Conservation (phyloP, 2,329 filamentous ascomycete genomes). For the Ophiostoma tasmaniense region DNA sequence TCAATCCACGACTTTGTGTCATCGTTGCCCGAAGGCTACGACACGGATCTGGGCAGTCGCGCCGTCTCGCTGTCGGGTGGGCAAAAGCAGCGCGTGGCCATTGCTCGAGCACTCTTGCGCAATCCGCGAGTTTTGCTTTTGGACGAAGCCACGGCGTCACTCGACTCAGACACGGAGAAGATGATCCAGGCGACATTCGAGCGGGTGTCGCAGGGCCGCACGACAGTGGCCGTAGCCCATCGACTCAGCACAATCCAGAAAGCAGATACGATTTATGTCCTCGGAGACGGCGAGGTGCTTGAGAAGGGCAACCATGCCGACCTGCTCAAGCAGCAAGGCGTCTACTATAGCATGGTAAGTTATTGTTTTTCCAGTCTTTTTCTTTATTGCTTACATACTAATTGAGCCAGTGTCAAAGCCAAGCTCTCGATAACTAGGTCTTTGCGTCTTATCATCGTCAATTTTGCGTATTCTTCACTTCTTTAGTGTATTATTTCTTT, state of each 20-base stretch:
- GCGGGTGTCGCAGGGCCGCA: slow-evolving; percentile 39
- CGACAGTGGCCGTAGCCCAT: slow-evolving; percentile 70
- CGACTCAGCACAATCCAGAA: slow-evolving; percentile 36
- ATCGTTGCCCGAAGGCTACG: slow-evolving; percentile 27
- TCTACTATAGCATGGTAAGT: background rate
- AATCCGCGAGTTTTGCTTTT: slow-evolving; percentile 45
- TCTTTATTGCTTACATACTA: background rate
- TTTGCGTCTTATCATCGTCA: background rate
- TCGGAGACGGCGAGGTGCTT: slow-evolving; percentile 55
- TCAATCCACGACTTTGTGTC: slow-evolving; percentile 64
- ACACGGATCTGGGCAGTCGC: slow-evolving; percentile 57
- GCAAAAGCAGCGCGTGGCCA: slow-evolving; percentile 54
- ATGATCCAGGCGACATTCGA: slow-evolving; percentile 61
- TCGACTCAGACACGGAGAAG: slow-evolving; percentile 53
- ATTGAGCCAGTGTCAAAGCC: background rate
- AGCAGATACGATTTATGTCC: slow-evolving; percentile 55
- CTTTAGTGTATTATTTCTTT: background rate
- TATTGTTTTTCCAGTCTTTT: background rate
- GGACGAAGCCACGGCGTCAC: slow-evolving; percentile 50
- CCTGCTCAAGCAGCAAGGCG: slow-evolving; percentile 26
- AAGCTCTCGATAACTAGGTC: background rate
- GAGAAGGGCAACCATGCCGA: slow-evolving; percentile 47
- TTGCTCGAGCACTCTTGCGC: slow-evolving; percentile 46
- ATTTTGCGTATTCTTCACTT: background rate
- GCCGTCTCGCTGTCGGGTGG: slow-evolving; percentile 71